Evolutionary conservation across 2,329 filamentous ascomycete genomes (phyloP).

Genomic region (Colletotrichum filicis): DNA sequence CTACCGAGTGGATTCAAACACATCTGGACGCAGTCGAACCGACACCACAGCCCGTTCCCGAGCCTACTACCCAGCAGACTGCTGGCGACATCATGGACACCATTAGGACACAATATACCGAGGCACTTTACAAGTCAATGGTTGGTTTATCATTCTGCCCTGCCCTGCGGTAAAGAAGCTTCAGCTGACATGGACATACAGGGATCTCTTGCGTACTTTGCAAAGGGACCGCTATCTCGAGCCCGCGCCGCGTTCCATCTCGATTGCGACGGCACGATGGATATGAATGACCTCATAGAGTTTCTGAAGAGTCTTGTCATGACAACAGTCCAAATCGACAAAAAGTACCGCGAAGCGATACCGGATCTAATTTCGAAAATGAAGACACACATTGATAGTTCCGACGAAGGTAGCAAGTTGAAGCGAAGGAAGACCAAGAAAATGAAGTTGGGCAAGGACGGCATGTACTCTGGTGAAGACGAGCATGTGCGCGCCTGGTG

Average conservation of each 20-base stretch:
- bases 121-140: constrained; percentile 72
- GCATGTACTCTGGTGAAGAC: constrained; percentile 75
- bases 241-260: constrained; percentile 77
- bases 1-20: constrained; percentile 23
- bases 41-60: constrained; percentile 32
- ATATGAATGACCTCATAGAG: constrained; percentile 71
- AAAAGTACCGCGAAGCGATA: constrained; percentile 81
- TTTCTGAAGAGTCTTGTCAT: constrained; percentile 78
- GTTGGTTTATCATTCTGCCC: constrained; percentile 47
- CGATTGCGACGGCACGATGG: constrained; percentile 68
- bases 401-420: constrained; percentile 53
- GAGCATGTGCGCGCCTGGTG: constrained; percentile 77
- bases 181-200: constrained; percentile 44
- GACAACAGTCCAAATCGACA: constrained; percentile 76
- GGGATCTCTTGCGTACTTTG: constrained; percentile 85
- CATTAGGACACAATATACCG: constrained; percentile 68
- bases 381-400: constrained; percentile 66
- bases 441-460: constrained; percentile 74
- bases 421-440: constrained; percentile 70
- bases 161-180: constrained; percentile 38
- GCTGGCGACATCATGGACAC: constrained; percentile 67
- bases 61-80: constrained; percentile 49
- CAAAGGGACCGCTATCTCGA: constrained; percentile 82
- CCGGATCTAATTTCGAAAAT: constrained; percentile 70
- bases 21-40: constrained; percentile 36